These are phyloP conservation scores for Leishmania lainsoni DNA, from an alignment of 208 protist genomes.

Conservation along the genomic window DNA sequence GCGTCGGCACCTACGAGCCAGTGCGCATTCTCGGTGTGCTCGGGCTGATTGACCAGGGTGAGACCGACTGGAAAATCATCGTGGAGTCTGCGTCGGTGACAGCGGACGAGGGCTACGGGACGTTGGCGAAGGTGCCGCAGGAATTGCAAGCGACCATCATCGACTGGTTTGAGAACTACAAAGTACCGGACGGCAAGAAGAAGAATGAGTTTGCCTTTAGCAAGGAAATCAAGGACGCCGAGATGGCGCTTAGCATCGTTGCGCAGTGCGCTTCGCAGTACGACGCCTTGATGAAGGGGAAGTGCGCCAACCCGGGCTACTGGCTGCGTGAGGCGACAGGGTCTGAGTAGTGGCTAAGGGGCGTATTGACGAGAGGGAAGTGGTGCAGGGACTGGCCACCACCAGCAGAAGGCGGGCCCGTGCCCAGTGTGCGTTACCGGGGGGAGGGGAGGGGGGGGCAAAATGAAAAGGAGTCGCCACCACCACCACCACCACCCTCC, in stretches of 20 bases:
- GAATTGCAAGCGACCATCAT: constrained; percentile 55
- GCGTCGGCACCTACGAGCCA: constrained; percentile 47
- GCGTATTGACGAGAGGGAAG: neutral
- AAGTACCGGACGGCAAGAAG: constrained; percentile 91
- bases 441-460: too few relatives aligned
- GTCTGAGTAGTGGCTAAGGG: neutral
- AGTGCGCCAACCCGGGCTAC: constrained; percentile 48
- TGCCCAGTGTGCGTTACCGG: neutral
- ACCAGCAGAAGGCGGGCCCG: neutral
- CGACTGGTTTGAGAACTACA: constrained; percentile 93
- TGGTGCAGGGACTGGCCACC: neutral
- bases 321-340: constrained; percentile 41
- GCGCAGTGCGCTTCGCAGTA: constrained; percentile 68
- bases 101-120: constrained; percentile 38
- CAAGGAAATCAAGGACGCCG: constrained; percentile 54
- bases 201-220: constrained; percentile 87
- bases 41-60: constrained; percentile 90
- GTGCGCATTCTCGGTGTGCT: constrained; percentile 89
- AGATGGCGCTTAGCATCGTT: constrained; percentile 69
- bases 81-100: constrained; percentile 38
- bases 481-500: neutral
- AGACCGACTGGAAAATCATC: constrained; percentile 95
- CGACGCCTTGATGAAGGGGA: constrained; percentile 41
- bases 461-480: too few relatives aligned
- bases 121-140: constrained; percentile 55